A percentile compares a stretch with the other conserved stretches of the same genome.
Evolutionary conservation across 352 stramenopile genomes (phyloP).

Genomic region (Phytophthora pisi): DNA sequence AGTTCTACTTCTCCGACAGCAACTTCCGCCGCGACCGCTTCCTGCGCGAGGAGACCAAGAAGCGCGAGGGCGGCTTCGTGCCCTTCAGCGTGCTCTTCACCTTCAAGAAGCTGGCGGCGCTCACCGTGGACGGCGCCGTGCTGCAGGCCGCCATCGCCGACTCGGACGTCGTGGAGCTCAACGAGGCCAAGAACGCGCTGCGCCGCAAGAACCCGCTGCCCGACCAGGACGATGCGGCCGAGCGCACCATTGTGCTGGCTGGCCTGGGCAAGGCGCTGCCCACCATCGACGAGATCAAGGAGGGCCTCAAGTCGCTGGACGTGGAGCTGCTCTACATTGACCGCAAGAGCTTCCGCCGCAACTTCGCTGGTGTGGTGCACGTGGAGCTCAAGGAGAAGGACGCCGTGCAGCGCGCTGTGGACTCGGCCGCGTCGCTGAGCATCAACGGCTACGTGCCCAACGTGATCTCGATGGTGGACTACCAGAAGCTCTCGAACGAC

Average conservation of each 20-base stretch:
- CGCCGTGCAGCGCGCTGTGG: constrained; percentile 55
- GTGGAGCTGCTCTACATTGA: constrained; percentile 74
- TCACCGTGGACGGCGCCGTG: constrained; percentile 78
- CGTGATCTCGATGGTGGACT: constrained; percentile 58
- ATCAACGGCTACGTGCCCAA: constrained; percentile 68
- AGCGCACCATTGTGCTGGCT: constrained; percentile 76
- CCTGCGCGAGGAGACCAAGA: constrained; percentile 85
- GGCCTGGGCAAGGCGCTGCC: constrained; percentile 64
- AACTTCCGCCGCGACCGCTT: constrained; percentile 93
- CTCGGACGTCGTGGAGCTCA: constrained; percentile 84
- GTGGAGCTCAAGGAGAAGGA: constrained; percentile 76
- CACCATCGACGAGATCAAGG: constrained; percentile 85
- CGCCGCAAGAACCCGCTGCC: constrained; percentile 77
- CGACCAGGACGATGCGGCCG: constrained; percentile 60
- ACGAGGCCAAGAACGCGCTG: constrained; percentile 74
- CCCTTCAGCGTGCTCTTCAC: constrained; percentile 88
- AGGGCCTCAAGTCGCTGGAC: constrained; percentile 57
- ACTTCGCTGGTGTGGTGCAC: constrained; percentile 74
- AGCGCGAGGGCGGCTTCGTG: constrained; percentile 83
- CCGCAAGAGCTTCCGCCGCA: constrained; percentile 74
- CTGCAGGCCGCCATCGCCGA: constrained; percentile 71
- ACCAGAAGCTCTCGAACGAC: constrained; percentile 67
- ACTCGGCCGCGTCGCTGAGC: constrained; percentile 53
- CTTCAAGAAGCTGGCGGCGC: constrained; percentile 91
- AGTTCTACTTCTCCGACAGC: constrained; percentile 94